phyloP scores from a whole-genome alignment of 768 basidiomycete genomes.

The Baorangia bicolor region DNA sequence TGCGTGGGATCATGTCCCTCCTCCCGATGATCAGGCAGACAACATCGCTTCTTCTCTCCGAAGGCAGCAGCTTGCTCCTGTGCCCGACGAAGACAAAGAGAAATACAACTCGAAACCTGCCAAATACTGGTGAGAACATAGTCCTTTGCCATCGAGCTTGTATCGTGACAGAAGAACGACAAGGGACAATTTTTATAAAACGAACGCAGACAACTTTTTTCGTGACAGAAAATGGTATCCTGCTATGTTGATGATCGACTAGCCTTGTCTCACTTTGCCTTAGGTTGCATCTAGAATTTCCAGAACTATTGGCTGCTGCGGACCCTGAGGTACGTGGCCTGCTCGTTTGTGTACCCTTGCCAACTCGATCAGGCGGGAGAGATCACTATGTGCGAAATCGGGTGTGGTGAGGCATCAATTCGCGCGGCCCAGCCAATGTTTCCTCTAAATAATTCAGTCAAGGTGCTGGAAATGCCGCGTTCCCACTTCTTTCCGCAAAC shows the following conservation, averaged over 20 bases:
- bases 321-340: conserved; percentile 53
- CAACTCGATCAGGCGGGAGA: conserved; percentile 65
- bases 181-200: conserved; percentile 94
- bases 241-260: neutral
- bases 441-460: conserved; percentile 7
- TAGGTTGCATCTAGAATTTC: conserved; percentile 93
- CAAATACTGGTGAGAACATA: conserved; percentile 56
- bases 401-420: conserved; percentile 65
- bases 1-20: conserved; percentile 90
- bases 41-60: conserved; percentile 66
- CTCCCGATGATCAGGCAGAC: conserved; percentile 78
- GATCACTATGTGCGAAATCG: conserved; percentile 78
- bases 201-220: conserved; percentile 87
- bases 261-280: neutral
- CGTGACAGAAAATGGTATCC: conserved; percentile 84
- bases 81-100: conserved; percentile 66
- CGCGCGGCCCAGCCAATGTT: neutral
- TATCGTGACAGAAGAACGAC: conserved; percentile 24
- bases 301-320: conserved; percentile 74
- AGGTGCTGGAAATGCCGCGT: conserved; percentile 96
- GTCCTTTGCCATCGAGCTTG: conserved; percentile 29
- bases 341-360: neutral
- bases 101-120: conserved; percentile 75
- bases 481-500: conserved; percentile 83
- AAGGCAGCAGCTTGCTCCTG: conserved; percentile 70